Base-by-base conservation (phyloP, 805 yeast species). In the Spathaspora passalidarum region DNA sequence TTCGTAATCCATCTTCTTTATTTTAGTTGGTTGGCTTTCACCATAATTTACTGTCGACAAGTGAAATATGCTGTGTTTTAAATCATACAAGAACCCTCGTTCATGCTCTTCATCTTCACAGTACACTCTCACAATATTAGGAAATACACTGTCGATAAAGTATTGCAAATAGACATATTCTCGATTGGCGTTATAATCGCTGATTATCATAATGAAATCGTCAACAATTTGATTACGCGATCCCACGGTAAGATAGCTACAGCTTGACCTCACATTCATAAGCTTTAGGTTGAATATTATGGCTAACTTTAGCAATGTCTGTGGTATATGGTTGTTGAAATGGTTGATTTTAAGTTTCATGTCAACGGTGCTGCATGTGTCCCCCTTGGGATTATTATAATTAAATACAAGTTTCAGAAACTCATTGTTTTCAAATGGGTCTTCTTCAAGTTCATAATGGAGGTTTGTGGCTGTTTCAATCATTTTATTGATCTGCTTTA, bases 151-250 rank as follows among this genome's bases (percentile, higher is more conserved):
- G 6, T 39, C 37, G 6, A 59, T 44, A 42, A 62, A 55, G 7
- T 46, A 45, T 10, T 45, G 32, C 39, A 65, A 40, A 3, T 38
- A 39, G 3, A 18, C 25, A 17, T 38, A 48, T 16, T 52, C 58
- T 40, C 55, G 51, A 43, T 59, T 60, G 26, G 59, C 48, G 49
- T 62, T 62, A 45, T 55, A 66, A 50, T 69, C 75, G 13, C 32
- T 10, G 4, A 26, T 26, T 7, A 26, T 26, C 32, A 6, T 7
- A 7, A 26, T 7, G n/a, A 26, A 26, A 26, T 7, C 9, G 4
- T 26, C 32, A 26, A 26, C n/a, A 6, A 26, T 4, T 26, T 11
- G 32, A n/a, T n/a, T n/a, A n/a, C n/a, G n/a, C n/a, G n/a, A n/a
- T n/a, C n/a, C n/a, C n/a, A n/a, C n/a, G n/a, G n/a, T n/a, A n/a